phyloP scores from a whole-genome alignment of 257 asterid genomes.

The Forsythia viridissima region DNA sequence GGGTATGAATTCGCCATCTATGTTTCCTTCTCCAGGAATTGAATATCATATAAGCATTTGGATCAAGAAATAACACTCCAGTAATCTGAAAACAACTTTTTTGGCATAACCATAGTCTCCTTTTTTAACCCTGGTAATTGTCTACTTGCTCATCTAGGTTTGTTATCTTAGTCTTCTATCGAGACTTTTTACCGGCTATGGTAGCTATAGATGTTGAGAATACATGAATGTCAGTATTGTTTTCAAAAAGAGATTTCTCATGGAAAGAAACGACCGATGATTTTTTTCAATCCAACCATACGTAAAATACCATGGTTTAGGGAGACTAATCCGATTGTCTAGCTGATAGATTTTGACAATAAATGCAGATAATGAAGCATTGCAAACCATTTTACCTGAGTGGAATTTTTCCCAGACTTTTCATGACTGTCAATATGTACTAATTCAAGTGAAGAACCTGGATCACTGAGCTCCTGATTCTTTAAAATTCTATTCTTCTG shows the following conservation, averaged over 20 bases:
- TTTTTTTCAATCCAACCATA: background rate
- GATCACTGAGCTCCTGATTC: constrained; percentile 29
- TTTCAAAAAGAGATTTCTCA: constrained; percentile 7
- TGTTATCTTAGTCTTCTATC: background rate
- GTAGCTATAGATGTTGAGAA: background rate
- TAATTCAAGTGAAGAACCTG: constrained; percentile 28
- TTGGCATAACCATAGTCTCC: background rate
- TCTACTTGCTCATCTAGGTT: background rate
- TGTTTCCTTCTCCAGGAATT: background rate
- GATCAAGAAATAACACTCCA: background rate
- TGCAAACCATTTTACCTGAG: constrained; percentile 43
- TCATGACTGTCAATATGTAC: constrained; percentile 22
- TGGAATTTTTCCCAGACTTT: constrained; percentile 34
- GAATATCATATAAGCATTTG: too few species aligned
- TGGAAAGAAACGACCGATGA: background rate
- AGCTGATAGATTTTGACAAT: too few species aligned
- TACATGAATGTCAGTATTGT: background rate
- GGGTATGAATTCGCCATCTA: background rate
- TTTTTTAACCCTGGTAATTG: background rate
- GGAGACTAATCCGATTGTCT: background rate
- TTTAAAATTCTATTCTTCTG: constrained; percentile 23
- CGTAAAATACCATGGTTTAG: background rate
- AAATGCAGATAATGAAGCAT: background rate
- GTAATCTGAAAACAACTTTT: background rate
- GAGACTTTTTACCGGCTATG: background rate